phyloP scores from a whole-genome alignment of 176 grass and related monocot genomes.

The Musa acuminata region DNA sequence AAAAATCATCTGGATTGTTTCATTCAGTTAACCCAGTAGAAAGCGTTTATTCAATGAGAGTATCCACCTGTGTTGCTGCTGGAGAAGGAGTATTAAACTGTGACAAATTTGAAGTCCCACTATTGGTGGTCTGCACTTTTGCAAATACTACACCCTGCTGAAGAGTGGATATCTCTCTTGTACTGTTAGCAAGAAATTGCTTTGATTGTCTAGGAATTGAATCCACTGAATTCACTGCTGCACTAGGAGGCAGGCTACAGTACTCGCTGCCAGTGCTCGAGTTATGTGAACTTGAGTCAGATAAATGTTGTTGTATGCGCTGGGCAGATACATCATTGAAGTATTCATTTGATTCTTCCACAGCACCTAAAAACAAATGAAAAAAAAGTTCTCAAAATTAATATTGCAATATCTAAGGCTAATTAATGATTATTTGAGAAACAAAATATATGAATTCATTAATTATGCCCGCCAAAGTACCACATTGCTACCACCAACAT shows the following conservation, averaged over 20 bases:
- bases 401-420: neutral
- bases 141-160: constrained; percentile 30
- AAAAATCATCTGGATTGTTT: neutral
- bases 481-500: too few relatives aligned
- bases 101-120: constrained; percentile 35
- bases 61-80: constrained; percentile 58
- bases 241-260: constrained; percentile 38
- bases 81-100: constrained; percentile 86
- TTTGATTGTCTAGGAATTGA: constrained; percentile 55
- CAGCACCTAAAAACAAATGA: constrained; percentile 49
- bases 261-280: constrained; percentile 53
- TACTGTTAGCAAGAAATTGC: constrained; percentile 47
- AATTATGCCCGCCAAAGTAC: too few relatives aligned
- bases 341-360: constrained; percentile 75
- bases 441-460: too few relatives aligned
- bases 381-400: neutral
- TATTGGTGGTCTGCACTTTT: constrained; percentile 34
- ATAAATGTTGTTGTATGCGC: constrained; percentile 64
- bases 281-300: constrained; percentile 41
- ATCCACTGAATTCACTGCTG: constrained; percentile 34
- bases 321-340: constrained; percentile 67
- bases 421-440: neutral
- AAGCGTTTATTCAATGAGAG: neutral
- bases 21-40: neutral
- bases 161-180: constrained; percentile 40